phyloP scores from a whole-genome alignment of 192 early-diverging fungal species.

The Coemansia sp. region DNA sequence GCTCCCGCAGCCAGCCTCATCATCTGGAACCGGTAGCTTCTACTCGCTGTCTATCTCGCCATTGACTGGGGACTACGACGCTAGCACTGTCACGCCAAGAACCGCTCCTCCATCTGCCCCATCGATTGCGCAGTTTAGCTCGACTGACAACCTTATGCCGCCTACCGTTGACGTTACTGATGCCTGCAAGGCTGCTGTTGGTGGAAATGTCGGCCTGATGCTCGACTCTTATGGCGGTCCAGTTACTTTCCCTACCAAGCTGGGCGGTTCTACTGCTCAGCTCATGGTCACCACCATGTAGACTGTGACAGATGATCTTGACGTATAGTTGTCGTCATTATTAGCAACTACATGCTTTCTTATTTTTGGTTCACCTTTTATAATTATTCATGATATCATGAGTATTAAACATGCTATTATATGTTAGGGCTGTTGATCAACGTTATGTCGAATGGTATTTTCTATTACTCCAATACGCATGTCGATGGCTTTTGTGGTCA shows the following conservation, averaged over 20 bases:
- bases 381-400: not conserved
- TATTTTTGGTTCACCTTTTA: not conserved
- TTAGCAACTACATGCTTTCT: not conserved
- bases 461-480: not conserved
- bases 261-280: slow-evolving; percentile 30
- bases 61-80: slow-evolving; percentile 14
- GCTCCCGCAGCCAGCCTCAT: slow-evolving; percentile 23
- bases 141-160: slow-evolving; percentile 19
- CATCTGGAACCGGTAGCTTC: slow-evolving; percentile 5
- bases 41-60: slow-evolving; percentile 24
- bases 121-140: slow-evolving; percentile 19
- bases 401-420: not conserved
- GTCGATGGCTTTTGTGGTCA: not conserved
- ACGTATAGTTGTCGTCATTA: not conserved
- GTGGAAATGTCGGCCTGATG: slow-evolving; percentile 24
- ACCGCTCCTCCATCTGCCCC: slow-evolving; percentile 17
- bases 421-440: not conserved
- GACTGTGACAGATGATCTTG: not conserved
- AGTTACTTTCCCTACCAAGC: slow-evolving; percentile 26
- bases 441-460: not conserved
- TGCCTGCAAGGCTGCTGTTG: slow-evolving; percentile 21
- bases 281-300: slow-evolving; percentile 27
- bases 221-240: slow-evolving; percentile 23
- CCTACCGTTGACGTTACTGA: slow-evolving; percentile 26
- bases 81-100: slow-evolving; percentile 26